Conservation (phyloP, 1,284 basidiomycete species). For the Trichosporon sp. region DNA sequence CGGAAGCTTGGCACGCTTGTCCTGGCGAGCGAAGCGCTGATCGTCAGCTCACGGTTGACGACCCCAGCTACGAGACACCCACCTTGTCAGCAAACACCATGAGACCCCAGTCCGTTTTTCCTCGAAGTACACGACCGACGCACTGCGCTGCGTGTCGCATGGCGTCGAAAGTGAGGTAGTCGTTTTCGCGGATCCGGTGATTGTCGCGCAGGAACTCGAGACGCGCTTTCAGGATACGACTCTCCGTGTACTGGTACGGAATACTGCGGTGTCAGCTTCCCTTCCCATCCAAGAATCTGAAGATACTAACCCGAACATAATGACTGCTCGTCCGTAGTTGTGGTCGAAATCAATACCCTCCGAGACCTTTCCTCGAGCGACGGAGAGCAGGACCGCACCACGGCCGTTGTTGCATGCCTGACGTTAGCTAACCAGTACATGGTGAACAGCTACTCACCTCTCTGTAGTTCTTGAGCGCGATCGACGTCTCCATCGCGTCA, state of each 20-base stretch:
- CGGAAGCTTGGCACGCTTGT: conserved; percentile 95
- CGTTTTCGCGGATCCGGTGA: conserved; percentile 96
- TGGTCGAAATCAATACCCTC: conserved; percentile 99
- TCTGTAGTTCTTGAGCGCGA: conserved; percentile 95
- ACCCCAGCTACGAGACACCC: conserved; percentile 34
- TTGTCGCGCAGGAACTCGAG: conserved; percentile 98
- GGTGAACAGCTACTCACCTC: conserved; percentile 63
- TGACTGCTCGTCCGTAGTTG: conserved; percentile 97
- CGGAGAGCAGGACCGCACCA: conserved; percentile 93
- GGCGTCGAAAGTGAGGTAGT: conserved; percentile 98
- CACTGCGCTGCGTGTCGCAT: conserved; percentile 99
- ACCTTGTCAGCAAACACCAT: conserved; percentile 99
- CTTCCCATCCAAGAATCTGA: background rate
- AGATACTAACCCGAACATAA: conserved; percentile 90
- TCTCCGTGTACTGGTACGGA: conserved; percentile 98
- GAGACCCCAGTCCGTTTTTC: conserved; percentile 98
- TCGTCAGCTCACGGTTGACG: conserved; percentile 16
- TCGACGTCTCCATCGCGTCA: conserved; percentile 97
- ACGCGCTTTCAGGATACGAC: conserved; percentile 93
- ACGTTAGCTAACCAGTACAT: conserved; percentile 18
- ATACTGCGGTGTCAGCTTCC: conserved; percentile 63
- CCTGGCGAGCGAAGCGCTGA: conserved; percentile 92
- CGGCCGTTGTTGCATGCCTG: conserved; percentile 98
- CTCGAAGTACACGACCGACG: conserved; percentile 93
- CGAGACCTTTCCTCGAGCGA: conserved; percentile 98